A percentile compares a stretch with the other conserved stretches of the same genome.
phyloP scores from a whole-genome alignment of 345 rosid species.

The Eutrema japonicum region DNA sequence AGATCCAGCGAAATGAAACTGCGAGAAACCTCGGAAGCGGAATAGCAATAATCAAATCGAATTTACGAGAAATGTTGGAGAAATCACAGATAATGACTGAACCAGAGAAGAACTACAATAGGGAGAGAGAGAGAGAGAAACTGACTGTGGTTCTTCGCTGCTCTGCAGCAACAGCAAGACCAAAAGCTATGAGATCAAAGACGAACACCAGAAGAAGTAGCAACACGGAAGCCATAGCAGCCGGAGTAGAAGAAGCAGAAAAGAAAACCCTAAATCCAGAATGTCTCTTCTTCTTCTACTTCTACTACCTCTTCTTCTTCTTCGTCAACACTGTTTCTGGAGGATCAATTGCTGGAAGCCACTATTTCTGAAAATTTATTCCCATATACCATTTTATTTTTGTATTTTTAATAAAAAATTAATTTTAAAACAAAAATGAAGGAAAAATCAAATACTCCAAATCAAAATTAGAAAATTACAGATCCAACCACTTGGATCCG shows the following conservation, averaged over 20 bases:
- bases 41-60: background rate
- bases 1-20: background rate
- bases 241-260: constrained; percentile 9
- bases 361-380: no score
- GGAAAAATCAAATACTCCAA: no score
- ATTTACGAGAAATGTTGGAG: background rate
- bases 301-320: constrained; percentile 4
- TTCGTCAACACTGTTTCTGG: background rate
- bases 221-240: constrained; percentile 67
- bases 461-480: no score
- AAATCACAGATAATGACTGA: background rate
- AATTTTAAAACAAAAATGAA: no score
- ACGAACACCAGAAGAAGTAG: constrained; percentile 67
- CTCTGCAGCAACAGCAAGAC: constrained; percentile 96
- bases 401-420: no score
- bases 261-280: constrained; percentile 5
- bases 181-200: constrained; percentile 81
- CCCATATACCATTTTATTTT: no score
- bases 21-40: background rate
- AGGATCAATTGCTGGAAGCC: no score
- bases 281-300: constrained; percentile 13
- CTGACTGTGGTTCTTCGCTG: constrained; percentile 85
- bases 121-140: constrained; percentile 23
- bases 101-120: background rate
- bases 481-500: no score